phyloP scores from a whole-genome alignment of 2,329 filamentous ascomycete species.

The Lojkania enalia region DNA sequence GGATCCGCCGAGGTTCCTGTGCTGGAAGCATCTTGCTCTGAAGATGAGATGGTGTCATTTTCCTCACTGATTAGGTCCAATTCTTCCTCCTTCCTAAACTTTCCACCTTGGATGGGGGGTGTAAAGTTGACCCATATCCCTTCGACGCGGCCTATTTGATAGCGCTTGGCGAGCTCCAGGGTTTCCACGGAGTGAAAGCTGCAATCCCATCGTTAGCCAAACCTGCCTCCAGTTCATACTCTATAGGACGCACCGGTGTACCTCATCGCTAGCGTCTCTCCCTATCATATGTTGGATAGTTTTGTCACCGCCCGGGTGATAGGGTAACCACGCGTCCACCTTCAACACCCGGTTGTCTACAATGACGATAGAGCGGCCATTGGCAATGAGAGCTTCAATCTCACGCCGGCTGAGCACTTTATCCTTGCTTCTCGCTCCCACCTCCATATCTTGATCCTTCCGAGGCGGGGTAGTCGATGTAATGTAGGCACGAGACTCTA shows the following conservation, averaged over 20 bases:
- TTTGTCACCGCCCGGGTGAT: conserved; percentile 90
- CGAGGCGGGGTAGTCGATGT: too few relatives aligned
- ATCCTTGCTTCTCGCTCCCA: conserved; percentile 1
- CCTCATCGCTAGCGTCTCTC: conserved; percentile 90
- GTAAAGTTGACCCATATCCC: conserved; percentile 85
- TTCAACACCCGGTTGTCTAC: conserved; percentile 80
- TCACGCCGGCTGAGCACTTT: conserved; percentile 62
- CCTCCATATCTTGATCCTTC: too few relatives aligned
- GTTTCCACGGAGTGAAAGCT: conserved; percentile 84
- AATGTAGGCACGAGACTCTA: too few relatives aligned
- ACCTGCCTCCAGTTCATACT: background rate
- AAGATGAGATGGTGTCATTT: conserved; percentile 22
- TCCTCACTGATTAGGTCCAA: conserved; percentile 41
- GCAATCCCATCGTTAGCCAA: conserved; percentile 14
- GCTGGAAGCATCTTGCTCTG: conserved; percentile 32
- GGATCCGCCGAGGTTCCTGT: conserved; percentile 57
- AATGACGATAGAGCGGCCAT: conserved; percentile 78
- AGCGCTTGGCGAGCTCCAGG: conserved; percentile 74
- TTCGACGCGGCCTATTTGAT: conserved; percentile 80
- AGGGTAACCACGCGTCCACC: conserved; percentile 84
- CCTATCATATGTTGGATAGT: conserved; percentile 92
- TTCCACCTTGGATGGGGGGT: conserved; percentile 88
- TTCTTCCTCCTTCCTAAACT: conserved; percentile 63
- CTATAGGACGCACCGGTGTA: conserved; percentile 71
- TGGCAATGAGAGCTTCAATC: conserved; percentile 81